Conservation (phyloP, 331 rosid genomes). For the Acacia concinna region DNA sequence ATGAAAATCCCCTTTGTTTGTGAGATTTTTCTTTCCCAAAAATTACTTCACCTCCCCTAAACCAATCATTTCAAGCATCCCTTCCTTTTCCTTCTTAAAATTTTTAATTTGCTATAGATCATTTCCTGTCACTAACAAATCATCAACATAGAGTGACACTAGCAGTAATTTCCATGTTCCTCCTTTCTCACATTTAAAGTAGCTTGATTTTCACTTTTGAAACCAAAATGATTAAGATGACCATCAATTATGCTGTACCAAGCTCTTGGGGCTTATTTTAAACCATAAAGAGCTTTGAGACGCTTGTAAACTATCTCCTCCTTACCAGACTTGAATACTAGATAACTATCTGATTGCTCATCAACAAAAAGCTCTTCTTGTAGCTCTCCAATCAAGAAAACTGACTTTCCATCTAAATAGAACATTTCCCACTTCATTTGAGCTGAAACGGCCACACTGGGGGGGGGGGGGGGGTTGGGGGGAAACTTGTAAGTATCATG, state of each 20-base stretch:
- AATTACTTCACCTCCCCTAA: not conserved
- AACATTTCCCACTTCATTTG: not conserved
- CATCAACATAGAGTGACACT: not conserved
- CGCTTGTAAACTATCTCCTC: not conserved
- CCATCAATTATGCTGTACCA: too few species aligned
- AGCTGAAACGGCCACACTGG: too few species aligned
- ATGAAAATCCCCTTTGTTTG: not conserved
- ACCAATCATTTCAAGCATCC: not conserved
- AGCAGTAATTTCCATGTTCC: not conserved
- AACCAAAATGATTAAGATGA: too few species aligned
- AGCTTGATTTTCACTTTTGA: not conserved
- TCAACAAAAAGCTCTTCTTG: not conserved
- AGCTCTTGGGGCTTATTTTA: not conserved
- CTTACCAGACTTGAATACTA: too few species aligned
- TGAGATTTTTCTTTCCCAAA: not conserved
- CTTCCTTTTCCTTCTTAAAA: not conserved
- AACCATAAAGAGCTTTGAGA: not conserved
- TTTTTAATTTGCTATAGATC: not conserved
- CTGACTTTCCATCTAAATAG: not conserved
- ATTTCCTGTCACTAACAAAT: not conserved
- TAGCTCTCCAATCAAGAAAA: not conserved
- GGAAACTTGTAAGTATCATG: too few species aligned
- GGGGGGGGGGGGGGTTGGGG: too few species aligned
- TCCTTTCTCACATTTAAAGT: not conserved
- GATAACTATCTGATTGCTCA: not conserved